Evolutionary conservation across 768 basidiomycete genomes (phyloP).

Genomic region (Kwoniella bestiolae): DNA sequence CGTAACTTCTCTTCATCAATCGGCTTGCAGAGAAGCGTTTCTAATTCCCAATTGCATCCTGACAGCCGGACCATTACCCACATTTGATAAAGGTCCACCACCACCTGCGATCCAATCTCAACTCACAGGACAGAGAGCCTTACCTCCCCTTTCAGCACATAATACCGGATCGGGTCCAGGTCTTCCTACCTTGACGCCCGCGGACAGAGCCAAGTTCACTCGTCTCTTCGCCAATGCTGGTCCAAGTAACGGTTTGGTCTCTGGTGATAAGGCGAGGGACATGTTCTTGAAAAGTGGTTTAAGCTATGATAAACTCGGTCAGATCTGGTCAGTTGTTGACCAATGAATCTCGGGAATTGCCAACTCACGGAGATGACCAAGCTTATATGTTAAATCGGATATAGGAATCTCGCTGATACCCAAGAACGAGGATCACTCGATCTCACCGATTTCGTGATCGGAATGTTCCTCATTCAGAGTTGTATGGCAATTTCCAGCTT

Average conservation of each 20-base stretch:
- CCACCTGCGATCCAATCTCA: constrained; percentile 62
- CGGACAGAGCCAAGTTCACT: constrained; percentile 83
- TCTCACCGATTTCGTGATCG: constrained; percentile 87
- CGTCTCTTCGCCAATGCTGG: constrained; percentile 74
- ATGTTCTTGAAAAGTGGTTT: constrained; percentile 91
- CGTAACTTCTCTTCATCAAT: constrained; percentile 55
- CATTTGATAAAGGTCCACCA: constrained; percentile 68
- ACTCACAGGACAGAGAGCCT: constrained; percentile 27
- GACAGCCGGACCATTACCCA: constrained; percentile 81
- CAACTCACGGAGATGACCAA: too few species aligned
- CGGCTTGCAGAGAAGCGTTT: too few species aligned
- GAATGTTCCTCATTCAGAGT: constrained; percentile 95
- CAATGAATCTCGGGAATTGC: too few species aligned
- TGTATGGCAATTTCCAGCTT: constrained; percentile 78
- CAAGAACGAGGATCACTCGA: constrained; percentile 88
- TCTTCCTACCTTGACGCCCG: constrained; percentile 72
- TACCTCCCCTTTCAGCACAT: constrained; percentile 63
- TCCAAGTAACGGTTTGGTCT: constrained; percentile 76
- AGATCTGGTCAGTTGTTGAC: constrained; percentile 86
- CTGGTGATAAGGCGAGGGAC: constrained; percentile 81
- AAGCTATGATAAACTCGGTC: constrained; percentile 79
- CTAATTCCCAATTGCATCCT: too few species aligned
- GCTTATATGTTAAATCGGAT: too few species aligned
- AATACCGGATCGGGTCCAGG: constrained; percentile 52
- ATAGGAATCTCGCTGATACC: constrained; percentile 92